These are phyloP conservation scores for Aspergillus cristatus DNA, from an alignment of 495 filamentous ascomycete genomes.

Conservation along the genomic window DNA sequence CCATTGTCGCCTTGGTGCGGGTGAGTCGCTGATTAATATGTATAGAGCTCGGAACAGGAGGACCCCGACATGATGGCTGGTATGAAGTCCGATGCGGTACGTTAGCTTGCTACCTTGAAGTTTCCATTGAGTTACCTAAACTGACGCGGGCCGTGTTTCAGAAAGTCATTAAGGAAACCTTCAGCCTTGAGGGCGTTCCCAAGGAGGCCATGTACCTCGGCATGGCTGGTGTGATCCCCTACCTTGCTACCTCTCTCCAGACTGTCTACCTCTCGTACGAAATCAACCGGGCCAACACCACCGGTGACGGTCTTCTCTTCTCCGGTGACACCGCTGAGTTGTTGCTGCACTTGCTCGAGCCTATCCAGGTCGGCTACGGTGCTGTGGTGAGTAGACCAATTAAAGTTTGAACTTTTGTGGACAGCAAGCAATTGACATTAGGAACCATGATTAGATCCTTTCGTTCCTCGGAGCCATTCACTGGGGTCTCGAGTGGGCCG, in stretches of 20 bases:
- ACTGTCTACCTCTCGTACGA: conserved; percentile 84
- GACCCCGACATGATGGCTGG: conserved; percentile 54
- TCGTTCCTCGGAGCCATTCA: conserved; percentile 95
- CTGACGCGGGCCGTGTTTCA: too few relatives aligned
- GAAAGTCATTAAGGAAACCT: conserved; percentile 81
- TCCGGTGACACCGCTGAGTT: conserved; percentile 61
- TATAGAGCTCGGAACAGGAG: conserved; percentile 31
- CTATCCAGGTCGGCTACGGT: conserved; percentile 87
- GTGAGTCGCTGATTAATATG: conserved; percentile 20
- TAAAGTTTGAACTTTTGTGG: background rate
- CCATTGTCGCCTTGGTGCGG: background rate
- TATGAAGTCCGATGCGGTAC: conserved; percentile 66
- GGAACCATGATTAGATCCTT: conserved; percentile 66
- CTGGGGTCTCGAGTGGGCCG: conserved; percentile 81
- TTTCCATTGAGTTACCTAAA: conserved; percentile 5
- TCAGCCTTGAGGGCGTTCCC: conserved; percentile 68
- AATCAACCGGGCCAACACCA: conserved; percentile 53
- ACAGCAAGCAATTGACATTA: too few relatives aligned
- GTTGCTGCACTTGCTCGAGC: conserved; percentile 73
- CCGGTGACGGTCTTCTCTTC: conserved; percentile 57
- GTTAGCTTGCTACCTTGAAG: too few relatives aligned
- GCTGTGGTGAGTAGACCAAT: conserved; percentile 61
- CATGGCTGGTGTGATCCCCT: conserved; percentile 82
- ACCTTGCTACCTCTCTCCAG: conserved; percentile 75
- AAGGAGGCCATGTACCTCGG: conserved; percentile 73